These are phyloP conservation scores for Penicillium crustosum DNA, from an alignment of 2,329 filamentous ascomycete genomes.

Conservation along the genomic window DNA sequence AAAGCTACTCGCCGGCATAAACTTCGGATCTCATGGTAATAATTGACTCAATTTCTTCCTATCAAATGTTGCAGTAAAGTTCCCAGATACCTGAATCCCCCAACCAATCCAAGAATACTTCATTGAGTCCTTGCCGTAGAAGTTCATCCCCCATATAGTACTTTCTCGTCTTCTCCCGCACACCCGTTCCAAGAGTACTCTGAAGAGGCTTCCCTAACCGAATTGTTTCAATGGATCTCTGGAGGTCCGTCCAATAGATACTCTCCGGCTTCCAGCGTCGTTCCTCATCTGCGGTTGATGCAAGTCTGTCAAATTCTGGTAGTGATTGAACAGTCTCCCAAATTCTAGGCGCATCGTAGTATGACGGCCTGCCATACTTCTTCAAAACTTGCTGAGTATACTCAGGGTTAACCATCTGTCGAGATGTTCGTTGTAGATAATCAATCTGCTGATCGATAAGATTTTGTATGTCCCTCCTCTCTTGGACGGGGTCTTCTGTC, in stretches of 20 bases:
- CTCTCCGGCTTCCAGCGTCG: slow-evolving; percentile 12
- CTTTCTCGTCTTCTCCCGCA: background rate
- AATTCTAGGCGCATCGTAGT: slow-evolving; percentile 14
- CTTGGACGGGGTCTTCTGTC: background rate
- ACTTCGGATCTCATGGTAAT: background rate
- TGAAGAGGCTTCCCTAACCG: slow-evolving; percentile 7
- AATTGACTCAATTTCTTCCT: background rate
- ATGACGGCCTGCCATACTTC: slow-evolving; percentile 11
- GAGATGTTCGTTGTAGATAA: slow-evolving; percentile 15
- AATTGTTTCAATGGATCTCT: slow-evolving; percentile 13
- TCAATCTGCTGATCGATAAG: slow-evolving; percentile 13
- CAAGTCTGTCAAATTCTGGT: slow-evolving; percentile 10
- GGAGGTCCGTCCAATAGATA: slow-evolving; percentile 15
- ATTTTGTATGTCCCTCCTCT: background rate
- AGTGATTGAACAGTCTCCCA: slow-evolving; percentile 12
- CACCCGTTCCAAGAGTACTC: slow-evolving; percentile 2
- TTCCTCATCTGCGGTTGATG: slow-evolving; percentile 7
- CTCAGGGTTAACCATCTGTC: slow-evolving; percentile 16
- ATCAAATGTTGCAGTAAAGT: slow-evolving; percentile 4
- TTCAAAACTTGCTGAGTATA: slow-evolving; percentile 5
- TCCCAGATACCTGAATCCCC: slow-evolving; percentile 12
- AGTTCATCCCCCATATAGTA: slow-evolving; percentile 20
- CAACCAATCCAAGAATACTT: slow-evolving; percentile 16
- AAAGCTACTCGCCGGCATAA: background rate
- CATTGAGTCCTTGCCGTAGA: slow-evolving; percentile 18